phyloP scores from a whole-genome alignment of 306 rosid genomes.

The Cucurbita moschata region DNA sequence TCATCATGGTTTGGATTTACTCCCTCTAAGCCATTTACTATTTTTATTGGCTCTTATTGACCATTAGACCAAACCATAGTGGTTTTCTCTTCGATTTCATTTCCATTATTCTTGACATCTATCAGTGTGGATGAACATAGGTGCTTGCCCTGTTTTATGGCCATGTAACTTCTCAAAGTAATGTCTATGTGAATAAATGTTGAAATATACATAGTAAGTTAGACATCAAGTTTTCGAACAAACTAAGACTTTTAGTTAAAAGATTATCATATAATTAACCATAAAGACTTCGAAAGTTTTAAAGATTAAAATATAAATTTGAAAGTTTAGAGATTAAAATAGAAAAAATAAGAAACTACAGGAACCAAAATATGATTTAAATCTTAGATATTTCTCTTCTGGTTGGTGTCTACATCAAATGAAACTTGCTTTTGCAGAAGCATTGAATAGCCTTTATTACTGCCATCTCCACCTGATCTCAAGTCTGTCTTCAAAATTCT shows the following conservation, averaged over 20 bases:
- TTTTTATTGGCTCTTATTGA: neutral
- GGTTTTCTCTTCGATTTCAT: neutral
- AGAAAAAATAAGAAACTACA: neutral
- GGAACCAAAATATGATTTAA: neutral
- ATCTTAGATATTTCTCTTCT: neutral
- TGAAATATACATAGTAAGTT: too few species aligned
- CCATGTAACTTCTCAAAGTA: neutral
- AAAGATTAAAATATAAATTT: neutral
- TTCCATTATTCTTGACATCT: neutral
- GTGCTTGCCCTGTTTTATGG: neutral
- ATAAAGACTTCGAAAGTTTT: neutral
- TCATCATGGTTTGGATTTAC: neutral
- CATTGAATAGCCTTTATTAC: neutral
- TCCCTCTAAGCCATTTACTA: neutral
- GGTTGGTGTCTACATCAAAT: neutral
- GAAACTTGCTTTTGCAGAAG: neutral
- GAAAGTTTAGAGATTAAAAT: neutral
- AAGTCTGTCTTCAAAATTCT: neutral
- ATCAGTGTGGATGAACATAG: neutral
- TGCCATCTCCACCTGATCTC: neutral
- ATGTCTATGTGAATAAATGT: too few species aligned
- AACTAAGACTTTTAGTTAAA: too few species aligned
- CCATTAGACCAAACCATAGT: neutral
- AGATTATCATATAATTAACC: neutral
- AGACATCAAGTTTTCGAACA: too few species aligned